Conservation (phyloP, 2,329 filamentous ascomycete genomes). For the Ophiostoma sp. region DNA sequence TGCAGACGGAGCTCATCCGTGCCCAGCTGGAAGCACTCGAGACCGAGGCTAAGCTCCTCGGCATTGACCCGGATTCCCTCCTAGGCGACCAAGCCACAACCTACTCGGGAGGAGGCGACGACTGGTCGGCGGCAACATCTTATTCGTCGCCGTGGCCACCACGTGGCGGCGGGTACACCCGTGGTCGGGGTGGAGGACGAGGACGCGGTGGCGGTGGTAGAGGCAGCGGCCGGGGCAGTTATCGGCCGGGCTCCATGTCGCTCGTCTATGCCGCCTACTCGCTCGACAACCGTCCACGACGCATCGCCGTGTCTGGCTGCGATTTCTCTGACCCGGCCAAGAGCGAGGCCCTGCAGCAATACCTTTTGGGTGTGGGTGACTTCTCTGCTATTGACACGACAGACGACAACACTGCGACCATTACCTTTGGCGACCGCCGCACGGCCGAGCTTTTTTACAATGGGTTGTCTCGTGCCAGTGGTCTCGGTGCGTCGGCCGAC, state of each 20-base stretch:
- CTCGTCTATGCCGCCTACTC: conserved; percentile 63
- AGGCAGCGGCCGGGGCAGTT: conserved; percentile 45
- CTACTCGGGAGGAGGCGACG: conserved; percentile 33
- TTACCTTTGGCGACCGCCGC: conserved; percentile 66
- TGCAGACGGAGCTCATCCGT: conserved; percentile 64
- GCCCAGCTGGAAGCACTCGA: conserved; percentile 72
- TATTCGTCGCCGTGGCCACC: conserved; percentile 35
- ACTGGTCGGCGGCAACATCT: conserved; percentile 37
- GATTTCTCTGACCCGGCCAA: conserved; percentile 62
- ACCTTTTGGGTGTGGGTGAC: conserved; percentile 66
- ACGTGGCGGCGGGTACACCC: conserved; percentile 40
- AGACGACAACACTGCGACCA: conserved; percentile 47
- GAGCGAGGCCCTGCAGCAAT: conserved; percentile 70
- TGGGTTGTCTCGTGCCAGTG: conserved; percentile 40
- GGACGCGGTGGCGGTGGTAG: conserved; percentile 41
- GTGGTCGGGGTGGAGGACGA: conserved; percentile 27
- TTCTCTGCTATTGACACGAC: conserved; percentile 59
- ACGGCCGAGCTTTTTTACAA: conserved; percentile 71
- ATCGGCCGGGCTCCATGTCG: conserved; percentile 44
- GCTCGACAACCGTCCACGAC: conserved; percentile 74
- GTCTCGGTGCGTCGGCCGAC: conserved; percentile 29
- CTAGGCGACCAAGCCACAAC: conserved; percentile 26
- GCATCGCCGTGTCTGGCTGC: conserved; percentile 62
- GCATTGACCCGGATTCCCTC: conserved; percentile 60
- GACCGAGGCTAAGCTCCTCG: conserved; percentile 68